phyloP scores from a whole-genome alignment of 176 grass and related monocot species.

The Tillandsia fasciculata region DNA sequence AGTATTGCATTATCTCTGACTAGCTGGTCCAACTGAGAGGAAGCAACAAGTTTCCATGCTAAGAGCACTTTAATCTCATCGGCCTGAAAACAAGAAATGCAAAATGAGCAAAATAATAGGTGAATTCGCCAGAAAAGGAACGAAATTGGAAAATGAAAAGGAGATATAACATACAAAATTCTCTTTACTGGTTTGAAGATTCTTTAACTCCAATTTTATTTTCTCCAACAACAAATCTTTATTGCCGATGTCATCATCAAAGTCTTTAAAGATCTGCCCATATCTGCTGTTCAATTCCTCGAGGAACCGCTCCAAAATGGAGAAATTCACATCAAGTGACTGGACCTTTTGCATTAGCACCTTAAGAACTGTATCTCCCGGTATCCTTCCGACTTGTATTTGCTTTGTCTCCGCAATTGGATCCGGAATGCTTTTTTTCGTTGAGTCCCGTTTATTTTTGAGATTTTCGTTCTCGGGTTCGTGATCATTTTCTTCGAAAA shows the following conservation, averaged over 20 bases:
- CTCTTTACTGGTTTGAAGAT: conserved; percentile 58
- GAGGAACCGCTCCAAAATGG: conserved; percentile 83
- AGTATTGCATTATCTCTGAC: conserved; percentile 42
- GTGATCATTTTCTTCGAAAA: conserved; percentile 42
- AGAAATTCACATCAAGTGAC: conserved; percentile 89
- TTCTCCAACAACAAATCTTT: conserved; percentile 58
- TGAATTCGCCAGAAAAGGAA: conserved; percentile 7
- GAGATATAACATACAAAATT: conserved; percentile 32
- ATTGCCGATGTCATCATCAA: conserved; percentile 73
- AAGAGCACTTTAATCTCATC: conserved; percentile 53
- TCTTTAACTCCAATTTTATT: conserved; percentile 59
- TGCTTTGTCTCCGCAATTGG: conserved; percentile 38
- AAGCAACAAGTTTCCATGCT: conserved; percentile 61
- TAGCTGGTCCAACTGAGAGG: conserved; percentile 60
- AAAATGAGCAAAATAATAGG: conserved; percentile 7
- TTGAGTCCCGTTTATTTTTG: conserved; percentile 35
- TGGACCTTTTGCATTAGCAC: conserved; percentile 95
- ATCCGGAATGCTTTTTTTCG: conserved; percentile 36
- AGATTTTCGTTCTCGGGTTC: conserved; percentile 34
- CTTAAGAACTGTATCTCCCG: conserved; percentile 90
- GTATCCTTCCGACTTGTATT: conserved; percentile 73
- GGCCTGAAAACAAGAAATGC: conserved; percentile 39
- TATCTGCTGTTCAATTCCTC: conserved; percentile 94
- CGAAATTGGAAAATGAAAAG: conserved; percentile 3
- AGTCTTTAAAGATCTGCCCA: conserved; percentile 89